Percentiles rank a stretch among this genome's conserved stretches.
Conservation (phyloP, 176 grass and related monocot genomes). For the Zea luxurians region DNA sequence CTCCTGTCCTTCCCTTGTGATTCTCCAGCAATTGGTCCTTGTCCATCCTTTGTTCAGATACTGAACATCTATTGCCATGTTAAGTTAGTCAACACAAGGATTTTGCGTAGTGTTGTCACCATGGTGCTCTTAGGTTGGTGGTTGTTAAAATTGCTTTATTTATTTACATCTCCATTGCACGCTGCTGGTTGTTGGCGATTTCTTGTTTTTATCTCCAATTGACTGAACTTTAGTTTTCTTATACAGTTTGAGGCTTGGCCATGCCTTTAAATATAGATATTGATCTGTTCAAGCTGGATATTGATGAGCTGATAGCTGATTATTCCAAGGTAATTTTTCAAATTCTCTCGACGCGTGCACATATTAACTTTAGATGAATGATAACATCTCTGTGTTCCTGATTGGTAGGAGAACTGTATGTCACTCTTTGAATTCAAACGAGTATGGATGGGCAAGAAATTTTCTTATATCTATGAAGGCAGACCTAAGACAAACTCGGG, state of each 20-base stretch:
- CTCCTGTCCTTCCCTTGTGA: not conserved
- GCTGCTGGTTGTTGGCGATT: not conserved
- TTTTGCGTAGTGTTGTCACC: not conserved
- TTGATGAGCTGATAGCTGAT: slow-evolving; percentile 72
- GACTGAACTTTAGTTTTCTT: slow-evolving; percentile 22
- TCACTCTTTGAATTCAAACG: slow-evolving; percentile 60
- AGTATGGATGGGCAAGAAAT: slow-evolving; percentile 73
- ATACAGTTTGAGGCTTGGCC: not conserved
- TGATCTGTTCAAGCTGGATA: slow-evolving; percentile 72
- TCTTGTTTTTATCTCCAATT: not conserved
- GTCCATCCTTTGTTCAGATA: not conserved
- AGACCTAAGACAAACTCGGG: slow-evolving; percentile 58
- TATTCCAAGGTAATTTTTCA: slow-evolving; percentile 53
- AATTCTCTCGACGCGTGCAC: not conserved
- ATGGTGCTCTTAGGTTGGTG: not conserved
- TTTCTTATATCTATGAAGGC: slow-evolving; percentile 82
- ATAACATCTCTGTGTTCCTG: not conserved
- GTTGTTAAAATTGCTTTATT: not conserved
- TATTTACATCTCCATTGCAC: not conserved
- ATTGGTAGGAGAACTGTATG: slow-evolving; percentile 52
- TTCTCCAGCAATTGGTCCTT: not conserved
- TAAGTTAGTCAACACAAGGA: not conserved
- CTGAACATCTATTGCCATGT: not conserved
- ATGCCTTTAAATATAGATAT: slow-evolving; percentile 55
- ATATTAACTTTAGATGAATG: not conserved